Evolutionary conservation across 495 filamentous ascomycete species (phyloP).

Genomic region (Daldinia caldariorum): DNA sequence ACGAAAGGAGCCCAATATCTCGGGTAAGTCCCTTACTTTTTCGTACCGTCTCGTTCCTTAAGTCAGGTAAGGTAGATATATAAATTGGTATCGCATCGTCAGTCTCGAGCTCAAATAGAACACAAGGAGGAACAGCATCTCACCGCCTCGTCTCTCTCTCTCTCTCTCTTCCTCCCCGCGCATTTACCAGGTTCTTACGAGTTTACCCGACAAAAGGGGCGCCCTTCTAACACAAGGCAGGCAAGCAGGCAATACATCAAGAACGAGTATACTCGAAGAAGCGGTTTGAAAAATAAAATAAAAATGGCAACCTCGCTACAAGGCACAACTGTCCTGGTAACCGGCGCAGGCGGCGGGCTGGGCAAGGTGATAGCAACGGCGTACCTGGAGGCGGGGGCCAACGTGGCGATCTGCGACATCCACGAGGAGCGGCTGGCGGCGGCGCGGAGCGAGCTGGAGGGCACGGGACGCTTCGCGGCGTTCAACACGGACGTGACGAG

Average conservation of each 20-base stretch:
- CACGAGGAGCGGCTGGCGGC: conserved; percentile 53
- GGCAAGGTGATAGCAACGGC: conserved; percentile 53
- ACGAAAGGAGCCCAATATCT: background rate
- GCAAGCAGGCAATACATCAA: too few relatives aligned
- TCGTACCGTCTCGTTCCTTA: too few relatives aligned
- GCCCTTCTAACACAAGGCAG: too few relatives aligned
- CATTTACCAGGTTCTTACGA: background rate
- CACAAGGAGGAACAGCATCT: background rate
- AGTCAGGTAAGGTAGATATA: background rate
- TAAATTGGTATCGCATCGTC: background rate
- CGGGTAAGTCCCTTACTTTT: too few relatives aligned
- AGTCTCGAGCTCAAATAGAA: background rate
- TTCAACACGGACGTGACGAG: conserved; percentile 50
- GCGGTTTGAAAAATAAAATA: background rate
- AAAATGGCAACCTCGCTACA: conserved; percentile 33
- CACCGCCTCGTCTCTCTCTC: too few relatives aligned
- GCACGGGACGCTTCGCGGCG: conserved; percentile 44
- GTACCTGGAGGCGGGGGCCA: conserved; percentile 54
- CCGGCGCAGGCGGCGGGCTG: conserved; percentile 55
- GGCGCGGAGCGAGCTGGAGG: conserved; percentile 44
- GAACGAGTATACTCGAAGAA: too few relatives aligned
- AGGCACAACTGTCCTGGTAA: conserved; percentile 57
- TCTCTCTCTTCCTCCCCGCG: too few relatives aligned
- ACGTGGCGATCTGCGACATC: conserved; percentile 59
- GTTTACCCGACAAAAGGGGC: background rate